Conservation (phyloP, 106 monocot genomes). For the Amphibolis antarctica region DNA sequence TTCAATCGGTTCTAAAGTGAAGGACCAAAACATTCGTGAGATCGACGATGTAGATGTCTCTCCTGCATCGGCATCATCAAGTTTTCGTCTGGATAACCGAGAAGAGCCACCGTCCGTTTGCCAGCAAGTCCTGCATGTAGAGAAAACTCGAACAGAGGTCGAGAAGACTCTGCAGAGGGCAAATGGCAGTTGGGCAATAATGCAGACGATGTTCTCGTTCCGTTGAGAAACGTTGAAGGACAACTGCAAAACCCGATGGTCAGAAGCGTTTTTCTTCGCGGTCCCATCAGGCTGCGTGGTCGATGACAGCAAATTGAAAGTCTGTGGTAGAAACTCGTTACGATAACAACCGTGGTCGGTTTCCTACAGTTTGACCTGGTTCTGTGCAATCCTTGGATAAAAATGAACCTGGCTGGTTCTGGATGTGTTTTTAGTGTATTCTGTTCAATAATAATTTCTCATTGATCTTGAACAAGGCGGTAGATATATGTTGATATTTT, state of each 20-base stretch:
- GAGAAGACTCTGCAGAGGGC: not conserved
- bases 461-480: not conserved
- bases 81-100: not conserved
- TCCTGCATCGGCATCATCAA: not conserved
- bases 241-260: slow-evolving; percentile 22
- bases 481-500: not conserved
- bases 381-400: not conserved
- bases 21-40: too few species aligned
- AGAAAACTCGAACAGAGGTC: not conserved
- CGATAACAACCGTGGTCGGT: not conserved
- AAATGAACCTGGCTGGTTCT: not conserved
- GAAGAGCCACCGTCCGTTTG: not conserved
- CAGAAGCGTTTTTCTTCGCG: not conserved
- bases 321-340: not conserved
- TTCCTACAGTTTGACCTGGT: not conserved
- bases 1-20: too few species aligned
- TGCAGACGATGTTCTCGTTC: slow-evolving; percentile 29
- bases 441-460: not conserved
- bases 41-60: too few species aligned
- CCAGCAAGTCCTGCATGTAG: not conserved
- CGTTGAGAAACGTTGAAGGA: slow-evolving; percentile 36
- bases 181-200: slow-evolving; percentile 4
- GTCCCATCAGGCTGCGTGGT: not conserved
- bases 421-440: not conserved
- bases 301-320: not conserved